phyloP scores from a whole-genome alignment of 257 asterid genomes.

The Plantago ovata region DNA sequence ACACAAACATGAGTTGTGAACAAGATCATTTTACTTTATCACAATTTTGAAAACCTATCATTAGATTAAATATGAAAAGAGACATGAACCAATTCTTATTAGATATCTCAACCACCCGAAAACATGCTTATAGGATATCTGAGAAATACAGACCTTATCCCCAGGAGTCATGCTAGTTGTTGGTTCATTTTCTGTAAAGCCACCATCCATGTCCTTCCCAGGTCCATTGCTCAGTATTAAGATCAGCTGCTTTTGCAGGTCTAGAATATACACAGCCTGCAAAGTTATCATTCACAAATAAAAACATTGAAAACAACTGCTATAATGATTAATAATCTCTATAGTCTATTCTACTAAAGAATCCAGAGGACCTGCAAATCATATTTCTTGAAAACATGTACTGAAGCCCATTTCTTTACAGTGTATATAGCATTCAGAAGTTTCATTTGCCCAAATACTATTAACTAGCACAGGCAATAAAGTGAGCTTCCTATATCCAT shows the following conservation, averaged over 20 bases:
- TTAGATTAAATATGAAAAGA: not conserved
- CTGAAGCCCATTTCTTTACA: too few relatives aligned
- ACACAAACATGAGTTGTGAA: not conserved
- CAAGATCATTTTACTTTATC: not conserved
- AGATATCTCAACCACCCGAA: constrained; percentile 12
- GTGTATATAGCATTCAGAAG: too few relatives aligned
- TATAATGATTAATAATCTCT: not conserved
- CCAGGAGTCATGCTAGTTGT: constrained; percentile 60
- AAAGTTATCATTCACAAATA: constrained; percentile 1
- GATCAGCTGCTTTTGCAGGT: constrained; percentile 89
- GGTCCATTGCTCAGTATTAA: constrained; percentile 75
- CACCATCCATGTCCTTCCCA: constrained; percentile 57
- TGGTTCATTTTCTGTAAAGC: constrained; percentile 68
- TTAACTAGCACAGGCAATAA: too few relatives aligned
- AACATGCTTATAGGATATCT: not conserved
- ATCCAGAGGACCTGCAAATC: too few relatives aligned
- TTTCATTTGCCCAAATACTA: too few relatives aligned
- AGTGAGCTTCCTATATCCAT: too few relatives aligned
- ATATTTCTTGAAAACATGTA: too few relatives aligned
- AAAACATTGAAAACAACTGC: not conserved
- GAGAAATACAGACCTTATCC: constrained; percentile 55
- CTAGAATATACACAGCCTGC: constrained; percentile 92
- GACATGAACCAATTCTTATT: constrained; percentile 2
- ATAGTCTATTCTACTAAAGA: too few relatives aligned
- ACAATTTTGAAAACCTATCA: not conserved